phyloP scores from a whole-genome alignment of 106 monocot species.

The Dioscorea dumetorum region DNA sequence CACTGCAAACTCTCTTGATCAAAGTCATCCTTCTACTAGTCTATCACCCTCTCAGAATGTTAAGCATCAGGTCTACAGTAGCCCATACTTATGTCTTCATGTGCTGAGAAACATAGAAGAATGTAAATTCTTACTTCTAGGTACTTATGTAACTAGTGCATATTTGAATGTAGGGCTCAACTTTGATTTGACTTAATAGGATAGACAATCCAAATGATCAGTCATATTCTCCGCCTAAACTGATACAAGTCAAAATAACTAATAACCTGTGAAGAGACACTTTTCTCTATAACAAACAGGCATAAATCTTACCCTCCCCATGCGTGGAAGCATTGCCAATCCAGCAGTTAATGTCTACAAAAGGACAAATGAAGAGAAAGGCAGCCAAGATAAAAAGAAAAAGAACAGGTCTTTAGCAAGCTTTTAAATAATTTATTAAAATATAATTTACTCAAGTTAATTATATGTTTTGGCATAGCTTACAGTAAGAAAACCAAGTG shows the following conservation, averaged over 20 bases:
- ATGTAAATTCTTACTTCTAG: too few species aligned
- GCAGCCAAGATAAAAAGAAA: not conserved
- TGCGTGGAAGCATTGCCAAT: conserved; percentile 78
- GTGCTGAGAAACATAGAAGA: too few species aligned
- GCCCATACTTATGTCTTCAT: too few species aligned
- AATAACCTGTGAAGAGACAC: not conserved
- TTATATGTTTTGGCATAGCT: conserved; percentile 10
- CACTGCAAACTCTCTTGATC: too few species aligned
- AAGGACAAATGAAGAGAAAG: conserved; percentile 3
- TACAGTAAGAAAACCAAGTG: conserved; percentile 88
- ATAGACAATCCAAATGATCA: too few species aligned
- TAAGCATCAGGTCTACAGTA: too few species aligned
- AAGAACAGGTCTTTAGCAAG: not conserved
- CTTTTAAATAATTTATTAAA: not conserved
- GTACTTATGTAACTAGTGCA: too few species aligned
- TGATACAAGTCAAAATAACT: not conserved
- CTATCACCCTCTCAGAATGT: too few species aligned
- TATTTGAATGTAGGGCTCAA: too few species aligned
- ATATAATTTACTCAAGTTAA: not conserved
- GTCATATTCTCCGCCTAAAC: too few species aligned
- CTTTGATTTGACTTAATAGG: too few species aligned
- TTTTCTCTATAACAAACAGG: not conserved
- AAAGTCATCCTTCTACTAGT: too few species aligned
- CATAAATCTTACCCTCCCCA: conserved; percentile 54
- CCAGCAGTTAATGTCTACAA: conserved; percentile 80